These are phyloP conservation scores for Lodderomyces metapsilosis DNA, from an alignment of 1,139 yeast genomes.

Conservation along the genomic window DNA sequence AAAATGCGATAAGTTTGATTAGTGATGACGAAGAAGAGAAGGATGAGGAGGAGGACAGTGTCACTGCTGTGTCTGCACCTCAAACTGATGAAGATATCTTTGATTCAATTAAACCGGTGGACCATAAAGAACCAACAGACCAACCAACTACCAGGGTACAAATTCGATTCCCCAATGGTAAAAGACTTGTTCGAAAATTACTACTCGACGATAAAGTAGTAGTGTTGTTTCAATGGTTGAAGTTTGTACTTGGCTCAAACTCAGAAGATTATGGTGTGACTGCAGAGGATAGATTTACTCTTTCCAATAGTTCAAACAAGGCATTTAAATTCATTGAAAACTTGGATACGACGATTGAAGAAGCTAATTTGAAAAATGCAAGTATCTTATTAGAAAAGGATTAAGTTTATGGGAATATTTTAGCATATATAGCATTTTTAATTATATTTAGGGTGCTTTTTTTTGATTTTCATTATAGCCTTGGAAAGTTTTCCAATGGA, in stretches of 20 bases:
- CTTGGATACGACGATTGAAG: constrained; percentile 60
- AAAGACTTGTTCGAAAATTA: constrained; percentile 76
- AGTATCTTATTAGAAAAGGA: constrained; percentile 68
- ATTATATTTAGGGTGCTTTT: background rate
- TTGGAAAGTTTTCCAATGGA: constrained; percentile 27
- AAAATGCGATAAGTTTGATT: constrained; percentile 28
- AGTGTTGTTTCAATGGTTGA: constrained; percentile 36
- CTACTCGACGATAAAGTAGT: constrained; percentile 52
- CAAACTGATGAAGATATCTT: constrained; percentile 23
- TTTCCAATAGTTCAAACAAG: constrained; percentile 64
- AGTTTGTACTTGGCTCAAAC: constrained; percentile 58
- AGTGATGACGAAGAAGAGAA: constrained; percentile 18
- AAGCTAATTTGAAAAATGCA: constrained; percentile 79
- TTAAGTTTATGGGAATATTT: constrained; percentile 10
- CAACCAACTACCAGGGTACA: constrained; percentile 75
- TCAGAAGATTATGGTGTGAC: constrained; percentile 45
- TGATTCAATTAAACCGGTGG: constrained; percentile 44
- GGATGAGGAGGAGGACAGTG: constrained; percentile 6
- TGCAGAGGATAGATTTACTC: constrained; percentile 37
- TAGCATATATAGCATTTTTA: background rate
- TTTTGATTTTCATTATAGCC: constrained; percentile 4
- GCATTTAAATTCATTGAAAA: constrained; percentile 64
- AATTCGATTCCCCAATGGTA: constrained; percentile 83
- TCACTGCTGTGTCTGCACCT: constrained; percentile 5
- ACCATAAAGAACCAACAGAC: constrained; percentile 58